These are phyloP conservation scores for Ormosia semicastrata DNA, from an alignment of 306 rosid species.

Conservation along the genomic window DNA sequence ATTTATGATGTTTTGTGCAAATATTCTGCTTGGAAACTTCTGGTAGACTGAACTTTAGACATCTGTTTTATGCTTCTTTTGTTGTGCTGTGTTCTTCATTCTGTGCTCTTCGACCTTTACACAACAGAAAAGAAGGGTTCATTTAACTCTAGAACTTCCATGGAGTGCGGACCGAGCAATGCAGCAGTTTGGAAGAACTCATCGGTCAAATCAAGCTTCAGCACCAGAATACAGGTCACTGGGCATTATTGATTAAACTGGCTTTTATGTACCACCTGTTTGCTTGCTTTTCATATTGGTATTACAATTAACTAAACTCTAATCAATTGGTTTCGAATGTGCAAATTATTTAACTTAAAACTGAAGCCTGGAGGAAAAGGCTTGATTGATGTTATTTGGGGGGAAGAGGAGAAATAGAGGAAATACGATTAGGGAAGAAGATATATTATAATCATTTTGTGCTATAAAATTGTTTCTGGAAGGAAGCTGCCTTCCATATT, in stretches of 20 bases:
- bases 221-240: constrained; percentile 95
- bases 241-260: constrained; percentile 14
- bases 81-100: constrained; percentile 7
- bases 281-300: constrained; percentile 14
- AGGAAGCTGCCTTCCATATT: background rate
- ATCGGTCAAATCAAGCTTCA: constrained; percentile 97
- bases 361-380: background rate
- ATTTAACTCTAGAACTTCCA: constrained; percentile 94
- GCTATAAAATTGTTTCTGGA: background rate
- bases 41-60: constrained; percentile 1
- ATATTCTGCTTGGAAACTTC: constrained; percentile 4
- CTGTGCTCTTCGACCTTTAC: constrained; percentile 16
- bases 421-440: background rate
- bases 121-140: constrained; percentile 91
- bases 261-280: background rate
- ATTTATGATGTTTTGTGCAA: background rate
- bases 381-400: background rate
- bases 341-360: constrained; percentile 8
- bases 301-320: background rate
- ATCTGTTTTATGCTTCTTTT: constrained; percentile 18
- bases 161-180: constrained; percentile 99
- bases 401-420: background rate
- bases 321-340: background rate
- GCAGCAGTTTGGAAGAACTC: constrained; percentile 99
- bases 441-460: background rate